Evolutionary conservation across 352 stramenopile genomes (phyloP), one percentile per base, ranked within the genome.

Genomic region (Globisporangium barbulae): DNA sequence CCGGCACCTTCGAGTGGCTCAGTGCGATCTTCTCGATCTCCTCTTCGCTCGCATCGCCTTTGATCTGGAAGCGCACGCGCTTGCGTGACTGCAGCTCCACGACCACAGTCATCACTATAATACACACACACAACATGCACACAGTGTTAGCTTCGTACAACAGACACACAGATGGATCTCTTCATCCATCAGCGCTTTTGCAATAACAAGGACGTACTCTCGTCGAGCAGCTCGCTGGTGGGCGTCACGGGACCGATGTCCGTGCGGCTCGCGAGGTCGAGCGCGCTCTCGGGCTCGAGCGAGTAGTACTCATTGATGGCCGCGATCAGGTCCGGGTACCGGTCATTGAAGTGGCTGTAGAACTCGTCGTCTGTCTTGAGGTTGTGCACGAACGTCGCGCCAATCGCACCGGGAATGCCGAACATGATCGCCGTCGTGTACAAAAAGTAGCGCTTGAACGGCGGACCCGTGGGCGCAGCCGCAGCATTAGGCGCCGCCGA

Each of bases 291-390:
- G 12, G 60, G 49, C 49, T 85, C 81, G 28, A 94, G 69, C 55
- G 80, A 73, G 21, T 90, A 68, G 64, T 88, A 89, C 50, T 77
- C 65, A 62, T 91, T 79, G 56, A 94, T 87, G 9, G 68, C 63
- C 13, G 77, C 74, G 30, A 94, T 80, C 2, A 94, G 56, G 5
- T 94, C 82, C 15, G 86, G 86, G 72, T 93, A 94, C 13, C 86
- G 83, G 63, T 87, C 79, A 49, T 86, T 89, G 59, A 94, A 94
- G 61, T 94, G 81, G 67, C 73, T 81, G 72, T 91, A 91, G 67
- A 94, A 94, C 59, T 88, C 80, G 64, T 91, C 79, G 69, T 94
- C 86, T 10, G 74, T 78, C 72, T 88, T 78, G 44, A 94, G 70
- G 65, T 94, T 94, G 76, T 94, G 86, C 64, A 94, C 82, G 52